A percentile compares a stretch with the other conserved stretches of the same genome.
Evolutionary conservation across 2,329 filamentous ascomycete species (phyloP).

Genomic region (Trichoderma sp.): DNA sequence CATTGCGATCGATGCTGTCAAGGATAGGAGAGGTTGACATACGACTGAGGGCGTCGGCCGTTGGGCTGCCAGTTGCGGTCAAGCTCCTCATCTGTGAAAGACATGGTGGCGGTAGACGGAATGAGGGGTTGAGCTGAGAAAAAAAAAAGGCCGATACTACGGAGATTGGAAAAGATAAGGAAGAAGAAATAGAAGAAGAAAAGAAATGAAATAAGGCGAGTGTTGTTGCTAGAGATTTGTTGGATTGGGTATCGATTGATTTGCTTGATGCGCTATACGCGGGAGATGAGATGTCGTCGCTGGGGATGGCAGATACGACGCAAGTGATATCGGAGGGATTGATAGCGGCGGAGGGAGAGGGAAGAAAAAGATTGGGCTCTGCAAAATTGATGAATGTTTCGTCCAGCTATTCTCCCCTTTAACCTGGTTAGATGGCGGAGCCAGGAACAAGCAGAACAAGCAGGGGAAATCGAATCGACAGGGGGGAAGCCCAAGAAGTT

Average conservation of each 20-base stretch:
- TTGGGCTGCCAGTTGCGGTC: conserved; percentile 79
- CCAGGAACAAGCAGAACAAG: conserved; percentile 14
- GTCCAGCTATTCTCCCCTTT: conserved; percentile 15
- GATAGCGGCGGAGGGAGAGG: neutral
- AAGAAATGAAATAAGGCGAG: neutral
- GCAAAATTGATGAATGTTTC: conserved; percentile 18
- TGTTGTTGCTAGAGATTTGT: neutral
- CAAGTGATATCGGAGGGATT: conserved; percentile 3
- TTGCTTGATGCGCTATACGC: neutral
- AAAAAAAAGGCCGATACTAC: neutral
- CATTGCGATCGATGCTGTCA: conserved; percentile 1
- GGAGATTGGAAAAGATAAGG: neutral
- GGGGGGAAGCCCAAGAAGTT: conserved; percentile 7
- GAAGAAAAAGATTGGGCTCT: conserved; percentile 15
- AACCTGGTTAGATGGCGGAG: conserved; percentile 13
- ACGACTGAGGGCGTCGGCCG: conserved; percentile 79
- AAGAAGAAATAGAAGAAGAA: neutral
- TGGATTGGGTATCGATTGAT: neutral
- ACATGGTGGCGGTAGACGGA: conserved; percentile 24
- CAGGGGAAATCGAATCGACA: conserved; percentile 16
- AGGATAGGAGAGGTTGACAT: conserved; percentile 42
- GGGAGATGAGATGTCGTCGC: neutral
- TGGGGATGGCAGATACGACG: conserved; percentile 5
- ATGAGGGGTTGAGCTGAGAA: conserved; percentile 1
- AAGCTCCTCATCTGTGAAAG: conserved; percentile 63